Percentiles rank a stretch among this genome's conserved stretches.
These are phyloP conservation scores for Tubosaeta sp. DNA, from an alignment of 768 basidiomycete species.

Conservation along the genomic window DNA sequence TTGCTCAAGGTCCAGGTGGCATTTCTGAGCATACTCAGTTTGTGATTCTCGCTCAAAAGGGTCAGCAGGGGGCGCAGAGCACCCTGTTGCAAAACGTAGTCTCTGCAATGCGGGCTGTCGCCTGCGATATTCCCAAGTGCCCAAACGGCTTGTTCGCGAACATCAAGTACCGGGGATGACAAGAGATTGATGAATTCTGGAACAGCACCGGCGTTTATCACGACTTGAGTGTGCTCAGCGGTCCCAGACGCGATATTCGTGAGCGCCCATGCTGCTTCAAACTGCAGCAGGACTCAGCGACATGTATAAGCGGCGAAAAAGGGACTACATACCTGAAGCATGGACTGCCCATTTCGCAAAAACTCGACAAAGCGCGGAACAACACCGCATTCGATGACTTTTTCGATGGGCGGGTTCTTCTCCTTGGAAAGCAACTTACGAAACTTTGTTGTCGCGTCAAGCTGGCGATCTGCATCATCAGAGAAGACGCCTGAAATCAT, in stretches of 20 bases:
- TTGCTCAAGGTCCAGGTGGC: conserved; percentile 99
- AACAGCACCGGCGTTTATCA: conserved; percentile 91
- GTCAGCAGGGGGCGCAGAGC: conserved; percentile 90
- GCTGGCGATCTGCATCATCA: conserved; percentile 84
- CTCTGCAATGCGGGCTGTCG: conserved; percentile 95
- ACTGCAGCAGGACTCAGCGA: conserved; percentile 43
- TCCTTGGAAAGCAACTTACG: conserved; percentile 98
- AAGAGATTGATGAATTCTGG: conserved; percentile 96
- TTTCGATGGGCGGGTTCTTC: conserved; percentile 98
- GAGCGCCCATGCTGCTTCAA: conserved; percentile 96
- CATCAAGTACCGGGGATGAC: conserved; percentile 91
- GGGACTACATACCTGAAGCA: conserved; percentile 65
- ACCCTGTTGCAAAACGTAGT: conserved; percentile 92
- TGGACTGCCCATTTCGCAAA: conserved; percentile 70
- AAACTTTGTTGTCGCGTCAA: conserved; percentile 97
- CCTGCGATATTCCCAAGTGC: conserved; percentile 99
- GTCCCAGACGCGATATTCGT: conserved; percentile 99
- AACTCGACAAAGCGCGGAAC: conserved; percentile 98
- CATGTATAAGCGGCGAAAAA: conserved; percentile 4
- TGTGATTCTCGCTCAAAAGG: conserved; percentile 93
- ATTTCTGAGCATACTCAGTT: conserved; percentile 96
- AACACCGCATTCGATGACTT: conserved; percentile 95
- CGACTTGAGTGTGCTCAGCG: conserved; percentile 96
- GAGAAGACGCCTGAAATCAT: conserved; percentile 95
- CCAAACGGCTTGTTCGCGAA: conserved; percentile 99